Conservation (phyloP, 2,329 filamentous ascomycete species). For the Diaporthe sp. region DNA sequence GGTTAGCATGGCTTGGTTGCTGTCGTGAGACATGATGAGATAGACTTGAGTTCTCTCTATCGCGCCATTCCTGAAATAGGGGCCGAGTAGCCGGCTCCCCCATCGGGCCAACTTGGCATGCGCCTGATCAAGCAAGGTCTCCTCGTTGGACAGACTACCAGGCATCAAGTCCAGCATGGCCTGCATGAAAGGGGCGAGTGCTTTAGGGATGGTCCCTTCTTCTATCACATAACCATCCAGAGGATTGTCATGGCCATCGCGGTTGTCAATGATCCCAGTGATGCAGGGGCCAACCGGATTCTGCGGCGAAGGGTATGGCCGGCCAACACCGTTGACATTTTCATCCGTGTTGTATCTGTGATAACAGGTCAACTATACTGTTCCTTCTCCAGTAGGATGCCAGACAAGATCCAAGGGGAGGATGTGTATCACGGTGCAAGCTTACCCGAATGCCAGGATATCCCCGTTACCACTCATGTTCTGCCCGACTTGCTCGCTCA, state of each 20-base stretch:
- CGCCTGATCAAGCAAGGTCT: conserved; percentile 56
- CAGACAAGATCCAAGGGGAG: background rate
- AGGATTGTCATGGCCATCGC: conserved; percentile 64
- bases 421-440: conserved; percentile 10
- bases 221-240: conserved; percentile 75
- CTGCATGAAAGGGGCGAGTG: conserved; percentile 69
- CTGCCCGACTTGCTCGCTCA: conserved; percentile 70
- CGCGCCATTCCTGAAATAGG: conserved; percentile 68
- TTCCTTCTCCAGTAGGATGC: background rate
- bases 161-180: conserved; percentile 68
- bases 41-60: conserved; percentile 74
- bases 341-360: conserved; percentile 70
- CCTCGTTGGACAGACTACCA: conserved; percentile 56
- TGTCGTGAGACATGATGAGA: conserved; percentile 77
- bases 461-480: conserved; percentile 78
- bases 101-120: conserved; percentile 62
- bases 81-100: conserved; percentile 69
- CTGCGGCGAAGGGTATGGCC: conserved; percentile 61
- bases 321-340: conserved; percentile 69
- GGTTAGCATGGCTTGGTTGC: conserved; percentile 71
- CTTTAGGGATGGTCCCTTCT: conserved; percentile 72
- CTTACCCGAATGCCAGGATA: conserved; percentile 72
- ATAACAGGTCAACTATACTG: conserved; percentile 41
- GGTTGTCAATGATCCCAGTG: conserved; percentile 72
- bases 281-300: conserved; percentile 73